Evolutionary conservation across 768 basidiomycete genomes (phyloP), one percentile per base, ranked within the genome.

Genomic region (Tylopilus subfusipes): DNA sequence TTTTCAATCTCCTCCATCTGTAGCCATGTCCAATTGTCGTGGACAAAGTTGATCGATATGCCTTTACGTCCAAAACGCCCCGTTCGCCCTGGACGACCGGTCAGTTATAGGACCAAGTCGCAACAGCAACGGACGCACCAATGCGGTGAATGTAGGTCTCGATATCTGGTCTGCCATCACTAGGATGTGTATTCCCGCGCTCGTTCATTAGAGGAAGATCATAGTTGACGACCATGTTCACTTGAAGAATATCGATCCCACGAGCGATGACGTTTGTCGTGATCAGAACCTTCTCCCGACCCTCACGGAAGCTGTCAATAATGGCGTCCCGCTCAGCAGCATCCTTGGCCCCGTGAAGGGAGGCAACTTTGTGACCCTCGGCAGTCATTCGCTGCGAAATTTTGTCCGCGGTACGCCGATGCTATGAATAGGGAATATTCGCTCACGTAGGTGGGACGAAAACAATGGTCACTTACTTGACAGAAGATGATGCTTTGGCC

Each of bases 151-250:
- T 87, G 68, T 99, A 99, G 1, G 96, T 98, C 76, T 98, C 97
- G 43, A 94, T 79, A 68, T 99, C 97, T 0, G 93, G 93, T 54
- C 73, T 76, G 61, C 70, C 79, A 57, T 89, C 86, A 22, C 68
- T 71, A 3, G 60, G 67, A 58, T 65, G 76, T 46, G 58, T 66
- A 60, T 67, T 70, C 51, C 63, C 72, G 14, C 88, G 84, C 63
- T 90, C 88, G 60, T 83, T 86, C 81, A 90, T 83, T 43, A 93
- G 75, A 0, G 95, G 94, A 25, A 97, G 80, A 67, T 98, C 95
- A 67, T 98, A 99, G 74, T 98, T 98, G 71, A 99, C 93, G n/a
- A 98, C 96, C 94, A 99, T 94, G 78, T 98, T 99, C 63, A 99
- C 97, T 76, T 98, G 96, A 52, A 93, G 79, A 65, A 99, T 97